Evolutionary conservation across 108 stramenopile species (phyloP).

Genomic region (Tribonema minus): DNA sequence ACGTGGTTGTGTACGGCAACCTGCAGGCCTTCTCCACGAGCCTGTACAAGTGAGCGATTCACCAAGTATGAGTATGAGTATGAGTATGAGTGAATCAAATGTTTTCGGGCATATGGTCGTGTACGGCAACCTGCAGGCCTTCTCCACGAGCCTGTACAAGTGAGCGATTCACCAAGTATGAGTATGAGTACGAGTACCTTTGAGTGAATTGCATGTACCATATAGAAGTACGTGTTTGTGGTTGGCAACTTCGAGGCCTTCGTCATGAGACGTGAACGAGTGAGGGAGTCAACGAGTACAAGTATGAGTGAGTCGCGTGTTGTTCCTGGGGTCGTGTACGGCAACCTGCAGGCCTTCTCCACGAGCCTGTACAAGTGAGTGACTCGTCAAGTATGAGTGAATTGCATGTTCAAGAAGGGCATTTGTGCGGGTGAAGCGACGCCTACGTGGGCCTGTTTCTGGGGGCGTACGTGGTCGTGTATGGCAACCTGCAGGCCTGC

Average conservation of each 20-base stretch:
- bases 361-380: slow-evolving; percentile 78
- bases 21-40: slow-evolving; percentile 88
- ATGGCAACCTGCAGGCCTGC: slow-evolving; percentile 86
- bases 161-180: no score
- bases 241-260: slow-evolving; percentile 83
- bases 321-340: slow-evolving; percentile 88
- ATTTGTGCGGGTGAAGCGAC: slow-evolving; percentile 51
- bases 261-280: no score
- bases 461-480: slow-evolving; percentile 85
- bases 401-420: no score
- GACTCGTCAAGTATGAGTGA: no score
- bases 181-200: no score
- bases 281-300: no score
- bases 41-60: slow-evolving; percentile 69
- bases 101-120: slow-evolving; percentile 88
- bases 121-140: slow-evolving; percentile 86
- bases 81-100: no score
- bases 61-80: no score
- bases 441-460: slow-evolving; percentile 79
- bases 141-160: slow-evolving; percentile 81
- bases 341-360: slow-evolving; percentile 87
- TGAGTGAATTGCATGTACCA: no score
- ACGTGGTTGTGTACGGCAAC: slow-evolving; percentile 88
- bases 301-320: no score
- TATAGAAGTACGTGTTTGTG: slow-evolving; percentile 88